phyloP scores from a whole-genome alignment of 2,329 filamentous ascomycete species.

The Hypomyces rosellus region DNA sequence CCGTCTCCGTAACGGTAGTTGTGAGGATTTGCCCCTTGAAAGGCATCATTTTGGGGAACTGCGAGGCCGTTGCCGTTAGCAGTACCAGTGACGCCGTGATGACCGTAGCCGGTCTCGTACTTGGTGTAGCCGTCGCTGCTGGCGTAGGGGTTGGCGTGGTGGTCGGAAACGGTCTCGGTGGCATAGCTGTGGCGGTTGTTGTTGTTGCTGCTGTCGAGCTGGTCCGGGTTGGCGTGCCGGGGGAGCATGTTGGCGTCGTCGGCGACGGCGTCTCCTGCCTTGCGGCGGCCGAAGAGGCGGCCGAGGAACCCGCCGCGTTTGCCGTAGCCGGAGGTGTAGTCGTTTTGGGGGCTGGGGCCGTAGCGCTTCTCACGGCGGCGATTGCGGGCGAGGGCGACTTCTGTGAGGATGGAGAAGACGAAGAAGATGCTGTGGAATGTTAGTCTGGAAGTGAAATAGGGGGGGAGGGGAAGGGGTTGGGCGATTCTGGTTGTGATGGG shows the following conservation, averaged over 20 bases:
- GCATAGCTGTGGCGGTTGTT: constrained; percentile 34
- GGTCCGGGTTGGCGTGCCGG: constrained; percentile 33
- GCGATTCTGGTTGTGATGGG: neutral
- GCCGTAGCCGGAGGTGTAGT: constrained; percentile 56
- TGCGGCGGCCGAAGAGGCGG: constrained; percentile 28
- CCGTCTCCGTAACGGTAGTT: constrained; percentile 33
- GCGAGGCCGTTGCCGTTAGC: neutral
- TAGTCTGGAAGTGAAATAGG: neutral
- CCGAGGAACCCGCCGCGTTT: constrained; percentile 26
- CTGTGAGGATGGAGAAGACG: constrained; percentile 62
- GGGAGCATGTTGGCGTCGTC: constrained; percentile 30
- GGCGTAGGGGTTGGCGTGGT: constrained; percentile 21
- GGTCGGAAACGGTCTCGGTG: constrained; percentile 31
- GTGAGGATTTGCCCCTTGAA: constrained; percentile 9
- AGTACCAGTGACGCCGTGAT: neutral
- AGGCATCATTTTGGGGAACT: constrained; percentile 7
- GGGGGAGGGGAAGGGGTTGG: neutral
- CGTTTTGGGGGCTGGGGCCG: constrained; percentile 41
- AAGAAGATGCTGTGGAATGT: constrained; percentile 57
- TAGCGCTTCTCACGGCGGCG: constrained; percentile 70
- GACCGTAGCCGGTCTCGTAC: constrained; percentile 23
- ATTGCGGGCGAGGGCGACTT: constrained; percentile 61
- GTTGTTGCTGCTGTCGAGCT: constrained; percentile 24
- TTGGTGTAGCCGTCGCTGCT: constrained; percentile 22
- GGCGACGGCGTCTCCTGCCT: constrained; percentile 11